A percentile compares a stretch with the other conserved stretches of the same genome.
These are phyloP conservation scores for Coniella vitis DNA, from an alignment of 2,329 filamentous ascomycete species.

Conservation along the genomic window DNA sequence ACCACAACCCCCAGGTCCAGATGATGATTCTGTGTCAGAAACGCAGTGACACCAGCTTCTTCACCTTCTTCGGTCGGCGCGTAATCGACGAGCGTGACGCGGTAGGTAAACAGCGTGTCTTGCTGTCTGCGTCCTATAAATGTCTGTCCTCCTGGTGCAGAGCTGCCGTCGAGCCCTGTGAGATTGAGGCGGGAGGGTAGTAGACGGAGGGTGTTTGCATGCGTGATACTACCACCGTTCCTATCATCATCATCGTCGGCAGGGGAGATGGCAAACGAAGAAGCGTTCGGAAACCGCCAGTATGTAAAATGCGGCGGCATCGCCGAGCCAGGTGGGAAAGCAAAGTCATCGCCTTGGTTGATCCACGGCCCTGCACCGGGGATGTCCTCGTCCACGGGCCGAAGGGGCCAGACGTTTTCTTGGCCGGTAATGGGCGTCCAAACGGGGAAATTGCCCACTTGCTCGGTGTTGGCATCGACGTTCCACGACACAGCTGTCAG, in stretches of 20 bases:
- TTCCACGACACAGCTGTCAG: constrained; percentile 33
- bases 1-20: constrained; percentile 38
- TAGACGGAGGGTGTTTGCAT: constrained; percentile 38
- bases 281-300: constrained; percentile 45
- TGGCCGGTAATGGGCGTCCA: constrained; percentile 29
- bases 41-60: constrained; percentile 46
- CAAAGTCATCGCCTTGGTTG: constrained; percentile 22
- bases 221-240: no score
- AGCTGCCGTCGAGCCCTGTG: constrained; percentile 44
- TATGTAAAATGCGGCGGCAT: constrained; percentile 49
- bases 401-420: constrained; percentile 21
- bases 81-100: constrained; percentile 37
- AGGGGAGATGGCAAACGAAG: constrained; percentile 39
- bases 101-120: constrained; percentile 46
- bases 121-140: constrained; percentile 53
- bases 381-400: constrained; percentile 16
- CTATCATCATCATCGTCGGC: no score
- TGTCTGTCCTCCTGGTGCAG: constrained; percentile 39
- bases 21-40: constrained; percentile 48
- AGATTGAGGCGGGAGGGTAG: constrained; percentile 45
- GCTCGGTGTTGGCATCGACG: background rate
- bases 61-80: constrained; percentile 30
- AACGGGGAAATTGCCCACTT: constrained; percentile 25
- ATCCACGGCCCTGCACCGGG: constrained; percentile 21
- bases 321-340: constrained; percentile 28